Base-by-base conservation (phyloP, 129 eudicot genomes). In the Ambrosia artemisiifolia region DNA sequence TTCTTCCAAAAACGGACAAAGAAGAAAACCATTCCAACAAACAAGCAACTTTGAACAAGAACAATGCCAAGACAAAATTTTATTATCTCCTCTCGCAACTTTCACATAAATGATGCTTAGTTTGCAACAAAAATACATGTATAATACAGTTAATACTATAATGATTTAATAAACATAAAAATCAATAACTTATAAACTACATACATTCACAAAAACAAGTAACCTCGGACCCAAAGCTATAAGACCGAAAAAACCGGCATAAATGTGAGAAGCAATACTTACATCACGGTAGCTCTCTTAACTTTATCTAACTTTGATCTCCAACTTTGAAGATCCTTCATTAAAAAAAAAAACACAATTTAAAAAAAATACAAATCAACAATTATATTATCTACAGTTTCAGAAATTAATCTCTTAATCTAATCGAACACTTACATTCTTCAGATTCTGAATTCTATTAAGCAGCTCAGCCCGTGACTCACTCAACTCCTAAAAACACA, bases 291-390 rank as follows among this genome's bases (percentile, higher is more conserved):
- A 93, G 71, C n/a, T n/a, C 73, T 80, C 76, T 83, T 87, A 64
- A 93, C 97, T 83, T 92, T 81, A 68, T 92, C 97, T 59, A 92
- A 69, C 81, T 88, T 92, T 43, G 88, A 84, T 75, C 97, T 84
- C 97, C 97, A 92, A 59, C 79, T 81, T 81, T 92, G 96, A 78
- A 92, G 85, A 85, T 92, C 97, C 96, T 91, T 49, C 73, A 40
- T 40, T 16, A 19, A 32, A 13, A 70, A 73, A 30, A 63, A n/a
- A n/a, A n/a, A n/a, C n/a, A n/a, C n/a, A n/a, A n/a, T n/a, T n/a
- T n/a, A n/a, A n/a, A n/a, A n/a, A n/a, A n/a, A 56, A 6, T 11
- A 63, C 28, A 68, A 68, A 69, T 12, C 42, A 48, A 66, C 51
- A 61, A 59, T 11, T 17, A 53, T 17, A 1, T 6, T 16, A 16